Evolutionary conservation across 148 eudicot species (phyloP).

Genomic region (Tetragonia tetragonoides): DNA sequence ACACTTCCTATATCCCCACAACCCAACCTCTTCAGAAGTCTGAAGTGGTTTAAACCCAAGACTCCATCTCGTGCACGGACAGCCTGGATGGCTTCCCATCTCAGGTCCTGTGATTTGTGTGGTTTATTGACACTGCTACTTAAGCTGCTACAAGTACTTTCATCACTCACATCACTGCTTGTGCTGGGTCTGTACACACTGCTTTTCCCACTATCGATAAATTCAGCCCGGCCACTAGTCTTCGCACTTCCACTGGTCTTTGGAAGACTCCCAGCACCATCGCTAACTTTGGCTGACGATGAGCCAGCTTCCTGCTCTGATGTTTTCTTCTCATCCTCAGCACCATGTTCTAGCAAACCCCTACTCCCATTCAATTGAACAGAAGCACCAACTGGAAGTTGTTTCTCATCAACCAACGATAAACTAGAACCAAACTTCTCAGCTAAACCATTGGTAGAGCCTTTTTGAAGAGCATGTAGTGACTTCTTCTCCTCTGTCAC

Average conservation of each 20-base stretch:
- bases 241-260: conserved; percentile 70
- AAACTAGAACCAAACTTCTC: conserved; percentile 48
- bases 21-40: conserved; percentile 85
- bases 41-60: conserved; percentile 75
- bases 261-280: conserved; percentile 52
- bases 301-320: conserved; percentile 36
- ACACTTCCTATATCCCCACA: conserved; percentile 97
- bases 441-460: conserved; percentile 33
- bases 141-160: conserved; percentile 80
- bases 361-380: conserved; percentile 19
- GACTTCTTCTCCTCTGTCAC: conserved; percentile 27
- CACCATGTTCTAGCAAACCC: conserved; percentile 31
- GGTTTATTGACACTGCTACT: conserved; percentile 82
- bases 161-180: conserved; percentile 79
- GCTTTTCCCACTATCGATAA: conserved; percentile 75
- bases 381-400: conserved; percentile 15
- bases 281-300: conserved; percentile 62
- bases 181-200: conserved; percentile 76
- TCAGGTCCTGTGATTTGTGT: conserved; percentile 74
- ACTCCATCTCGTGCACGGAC: conserved; percentile 66
- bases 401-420: conserved; percentile 34
- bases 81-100: conserved; percentile 96
- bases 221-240: conserved; percentile 60
- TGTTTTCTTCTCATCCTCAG: conserved; percentile 45
- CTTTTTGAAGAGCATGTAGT: conserved; percentile 30